A percentile compares a stretch with the other conserved stretches of the same genome.
phyloP scores from a whole-genome alignment of 2,329 filamentous ascomycete species.

The Pyrenophora teres region DNA sequence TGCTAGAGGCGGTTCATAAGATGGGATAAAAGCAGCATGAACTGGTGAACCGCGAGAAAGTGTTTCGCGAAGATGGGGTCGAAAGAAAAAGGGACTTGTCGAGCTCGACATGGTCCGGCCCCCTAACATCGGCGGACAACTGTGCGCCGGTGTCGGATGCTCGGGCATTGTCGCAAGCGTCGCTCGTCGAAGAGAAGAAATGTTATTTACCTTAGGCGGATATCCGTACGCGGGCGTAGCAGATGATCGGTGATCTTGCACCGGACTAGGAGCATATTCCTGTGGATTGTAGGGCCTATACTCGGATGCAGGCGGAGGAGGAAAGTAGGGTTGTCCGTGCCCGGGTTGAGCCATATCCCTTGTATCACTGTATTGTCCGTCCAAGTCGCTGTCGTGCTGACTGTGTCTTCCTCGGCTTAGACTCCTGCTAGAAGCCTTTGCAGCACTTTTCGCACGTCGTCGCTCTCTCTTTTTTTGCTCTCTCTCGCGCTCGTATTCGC shows the following conservation, averaged over 20 bases:
- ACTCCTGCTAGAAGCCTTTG: constrained; percentile 30
- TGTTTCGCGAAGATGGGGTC: constrained; percentile 22
- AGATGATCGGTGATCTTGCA: constrained; percentile 31
- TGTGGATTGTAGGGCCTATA: constrained; percentile 46
- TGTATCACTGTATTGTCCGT: constrained; percentile 30
- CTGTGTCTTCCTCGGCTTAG: constrained; percentile 36
- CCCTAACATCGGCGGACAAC: constrained; percentile 28
- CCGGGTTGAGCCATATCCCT: constrained; percentile 36
- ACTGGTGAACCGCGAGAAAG: constrained; percentile 39
- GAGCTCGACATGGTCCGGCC: constrained; percentile 26
- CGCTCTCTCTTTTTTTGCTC: constrained; percentile 30
- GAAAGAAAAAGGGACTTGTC: constrained; percentile 22
- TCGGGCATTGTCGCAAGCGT: constrained; percentile 32
- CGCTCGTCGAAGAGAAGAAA: constrained; percentile 37
- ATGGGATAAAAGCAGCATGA: constrained; percentile 38
- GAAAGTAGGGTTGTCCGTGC: constrained; percentile 36
- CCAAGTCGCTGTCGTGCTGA: constrained; percentile 28
- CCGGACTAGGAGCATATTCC: constrained; percentile 34
- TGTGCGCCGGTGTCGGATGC: constrained; percentile 25
- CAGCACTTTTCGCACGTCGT: constrained; percentile 36
- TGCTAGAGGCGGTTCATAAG: constrained; percentile 45
- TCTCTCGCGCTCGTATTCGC: constrained; percentile 34
- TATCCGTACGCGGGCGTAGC: constrained; percentile 36
- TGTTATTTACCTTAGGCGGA: constrained; percentile 45
- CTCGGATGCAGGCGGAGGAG: constrained; percentile 40